Base-by-base conservation (phyloP, 2,329 filamentous ascomycete genomes). In the Aspergillus candidus region DNA sequence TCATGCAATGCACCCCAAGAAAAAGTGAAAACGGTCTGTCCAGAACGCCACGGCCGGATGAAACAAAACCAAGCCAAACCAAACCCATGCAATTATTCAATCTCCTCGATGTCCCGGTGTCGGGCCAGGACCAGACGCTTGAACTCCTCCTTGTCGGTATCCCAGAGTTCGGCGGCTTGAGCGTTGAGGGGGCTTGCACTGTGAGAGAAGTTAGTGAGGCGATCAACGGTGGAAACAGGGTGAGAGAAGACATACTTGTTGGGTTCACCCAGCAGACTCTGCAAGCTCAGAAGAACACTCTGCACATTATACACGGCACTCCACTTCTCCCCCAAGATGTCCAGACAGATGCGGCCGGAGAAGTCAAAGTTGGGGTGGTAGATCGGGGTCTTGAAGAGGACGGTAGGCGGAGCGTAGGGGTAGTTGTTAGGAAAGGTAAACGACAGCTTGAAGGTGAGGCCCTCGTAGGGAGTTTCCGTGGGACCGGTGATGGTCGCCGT, bases 361-460 rank as follows among this genome's bases (percentile, higher is more conserved):
- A 98, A 96, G 72, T 98, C 93, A 57, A 98, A 88, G 60, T 98
- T 98, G 42, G 93, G 93, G 69, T 98, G 93, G 76, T 97, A 98
- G 71, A 98, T 96, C 32, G 93, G 93, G 6, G 94, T 98, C 75
- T 90, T 94, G 82, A 96, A 98, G 47, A 95, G 78, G 13, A 98
- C 93, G 2, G 85, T 88, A 0, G 93, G 93, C 15, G 93, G 81
- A 1, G 84, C 80, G 67, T 96, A 96, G 8, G 93, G 93, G 66
- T 98, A 98, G 72, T 91, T 95, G 58, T 79, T 75, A 7, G 91
- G 89, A 70, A 97, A 98, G 38, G 82, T 77, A 65, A 98, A 91
- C 56, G 83, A 85, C 55, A 98, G 86, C 75, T 96, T 97, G 72
- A 98, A 85, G 38, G 81, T 87, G 42, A 97, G 79, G 53, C 82